Conservation (phyloP, 163 green algal species). For the Prototheca cutis region DNA sequence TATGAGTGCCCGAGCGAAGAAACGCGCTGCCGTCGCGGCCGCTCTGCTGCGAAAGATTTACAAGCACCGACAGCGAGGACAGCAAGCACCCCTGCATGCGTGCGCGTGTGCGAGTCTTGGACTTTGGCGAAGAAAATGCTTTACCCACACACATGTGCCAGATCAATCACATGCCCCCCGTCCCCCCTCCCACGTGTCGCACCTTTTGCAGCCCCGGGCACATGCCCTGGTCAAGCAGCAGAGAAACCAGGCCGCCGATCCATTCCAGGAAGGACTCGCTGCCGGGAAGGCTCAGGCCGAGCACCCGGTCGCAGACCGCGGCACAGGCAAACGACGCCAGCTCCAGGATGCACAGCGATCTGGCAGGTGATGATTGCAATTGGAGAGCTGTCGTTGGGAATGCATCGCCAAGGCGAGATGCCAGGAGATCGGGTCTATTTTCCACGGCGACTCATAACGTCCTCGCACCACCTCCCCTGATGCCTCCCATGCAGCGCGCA, state of each 20-base stretch:
- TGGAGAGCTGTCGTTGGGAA: not conserved
- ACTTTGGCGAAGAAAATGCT: not conserved
- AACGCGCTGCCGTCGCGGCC: not conserved
- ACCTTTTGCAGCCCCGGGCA: not conserved
- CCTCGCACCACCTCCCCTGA: not conserved
- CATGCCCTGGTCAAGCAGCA: not conserved
- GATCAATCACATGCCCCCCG: too few relatives aligned
- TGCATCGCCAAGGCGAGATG: not conserved
- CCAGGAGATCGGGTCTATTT: not conserved
- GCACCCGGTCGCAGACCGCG: too few relatives aligned
- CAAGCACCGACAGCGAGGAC: not conserved
- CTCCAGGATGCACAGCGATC: not conserved
- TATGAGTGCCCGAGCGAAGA: not conserved
- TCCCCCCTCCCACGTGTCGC: too few relatives aligned
- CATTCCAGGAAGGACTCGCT: not conserved
- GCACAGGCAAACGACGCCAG: not conserved
- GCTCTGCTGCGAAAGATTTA: not conserved
- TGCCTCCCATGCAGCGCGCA: not conserved
- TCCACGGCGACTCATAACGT: not conserved
- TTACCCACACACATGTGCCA: not conserved
- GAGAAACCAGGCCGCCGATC: not conserved
- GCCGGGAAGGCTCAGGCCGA: not conserved
- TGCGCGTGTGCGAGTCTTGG: not conserved
- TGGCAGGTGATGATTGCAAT: not conserved
- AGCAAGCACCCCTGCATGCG: not conserved